Base-by-base conservation (phyloP, 83 land plant species). In the Thuja plicata region DNA sequence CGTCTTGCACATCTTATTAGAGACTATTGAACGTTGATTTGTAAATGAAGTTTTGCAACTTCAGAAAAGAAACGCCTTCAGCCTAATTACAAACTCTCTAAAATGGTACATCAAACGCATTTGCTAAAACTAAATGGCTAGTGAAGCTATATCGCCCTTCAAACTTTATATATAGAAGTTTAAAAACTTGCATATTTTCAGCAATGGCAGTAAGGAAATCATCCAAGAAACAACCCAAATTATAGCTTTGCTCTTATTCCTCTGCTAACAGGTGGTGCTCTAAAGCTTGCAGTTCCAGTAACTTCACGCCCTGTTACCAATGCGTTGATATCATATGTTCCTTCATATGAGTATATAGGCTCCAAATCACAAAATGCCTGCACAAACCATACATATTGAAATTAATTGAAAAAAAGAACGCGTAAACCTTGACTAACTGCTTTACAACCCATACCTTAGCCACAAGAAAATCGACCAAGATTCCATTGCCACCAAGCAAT, bases 401-500 rank as follows among this genome's bases (percentile, higher is more conserved):
- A 11, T 32, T 32, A 10, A 34, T 12, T 34, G 38, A 66, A 1
- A 35, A 1, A 19, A 46, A 37, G 24, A 9, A 86, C 40, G 7
- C 1, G 46, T 86, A 24, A 0, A 37, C 87, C 27, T 35, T 10
- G 5, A 50, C 45, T 3, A 50, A 88, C 37, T 10, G 50, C 37
- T 17, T 1, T 45, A 19, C 37, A 27, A 38, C 50, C 34, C 87
- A 81, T 13, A 97, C 99, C 99, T 98, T 98, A 38, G 98, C 99
- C 55, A 98, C 99, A 11, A 97, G 92, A 88, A 98, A 98, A 88
- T 98, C 99, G 21, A 96, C 91, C 90, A 98, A 88, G 86, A 97
- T 97, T 71, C 99, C 99, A 92, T 98, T 98, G 52, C 99, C 99
- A 48, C 99, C 99, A 32, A 98, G 96, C 86, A 98, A 93, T 90